Evolutionary conservation across 305 asterid genomes (phyloP), one percentile per base, ranked within the genome.

Genomic region (Lippia alba): DNA sequence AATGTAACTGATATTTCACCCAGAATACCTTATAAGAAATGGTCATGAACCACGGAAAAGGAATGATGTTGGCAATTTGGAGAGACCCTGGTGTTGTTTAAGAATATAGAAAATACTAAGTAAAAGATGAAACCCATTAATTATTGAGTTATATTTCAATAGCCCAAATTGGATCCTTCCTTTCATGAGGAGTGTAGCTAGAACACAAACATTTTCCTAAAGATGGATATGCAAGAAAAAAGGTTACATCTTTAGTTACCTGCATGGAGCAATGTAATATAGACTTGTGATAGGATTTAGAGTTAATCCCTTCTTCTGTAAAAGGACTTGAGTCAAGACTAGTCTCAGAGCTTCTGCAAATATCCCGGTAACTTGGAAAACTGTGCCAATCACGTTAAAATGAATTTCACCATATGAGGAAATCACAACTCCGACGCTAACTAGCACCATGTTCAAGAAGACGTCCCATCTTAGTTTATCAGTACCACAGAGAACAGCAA

Each of bases 191-290:
- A n/a, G 20, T 16, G 18, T 4, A 61, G 66, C 40, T 39, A 46
- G 34, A 41, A 16, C 46, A 44, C 30, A 40, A 55, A n/a, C 61
- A 46, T 45, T 48, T 16, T 17, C 61, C 33, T 69, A 18, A n/a
- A 67, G 54, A 33, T 41, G 15, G 64, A 61, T 1, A 65, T 60
- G 71, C 62, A 61, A 65, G 67, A 68, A 46, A 44, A 24, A 61
- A 64, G 30, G 45, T 59, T 70, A 60, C n/a, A 59, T 46, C 24
- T 16, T 12, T 4, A 2, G 36, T 44, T 82, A 87, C 91, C 95
- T 88, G 95, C 96, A 89, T 39, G 96, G 96, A 39, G 96, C 96
- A 55, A 88, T 86, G 84, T 88, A 86, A 65, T 88, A 88, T 68
- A 88, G 84, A 74, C 96, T 89, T 72, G 96, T 89, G 78, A 86